Conservation (phyloP, 2,329 filamentous ascomycete genomes). For the Ophiostoma sp. region DNA sequence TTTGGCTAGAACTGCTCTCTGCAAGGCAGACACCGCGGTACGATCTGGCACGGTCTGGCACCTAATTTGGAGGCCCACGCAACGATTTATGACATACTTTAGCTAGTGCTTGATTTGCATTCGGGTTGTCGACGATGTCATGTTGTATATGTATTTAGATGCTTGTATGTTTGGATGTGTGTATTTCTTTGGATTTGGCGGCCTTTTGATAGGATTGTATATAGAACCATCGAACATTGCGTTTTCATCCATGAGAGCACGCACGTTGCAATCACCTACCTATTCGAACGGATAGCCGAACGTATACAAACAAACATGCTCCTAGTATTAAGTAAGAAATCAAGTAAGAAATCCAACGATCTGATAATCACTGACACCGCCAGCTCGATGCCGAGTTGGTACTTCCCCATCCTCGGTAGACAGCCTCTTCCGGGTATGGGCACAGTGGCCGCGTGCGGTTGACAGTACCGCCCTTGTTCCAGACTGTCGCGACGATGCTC, state of each 20-base stretch:
- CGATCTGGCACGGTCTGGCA: no score
- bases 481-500: not conserved
- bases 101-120: not conserved
- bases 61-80: not conserved
- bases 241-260: no score
- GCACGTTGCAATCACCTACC: not conserved
- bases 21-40: constrained; percentile 1
- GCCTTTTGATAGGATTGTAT: constrained; percentile 5
- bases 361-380: not conserved
- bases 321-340: not conserved
- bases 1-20: not conserved
- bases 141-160: not conserved
- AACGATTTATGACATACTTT: constrained; percentile 3
- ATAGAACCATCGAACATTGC: not conserved
- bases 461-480: not conserved
- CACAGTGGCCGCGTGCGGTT: not conserved
- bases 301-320: no score
- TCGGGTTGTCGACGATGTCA: not conserved
- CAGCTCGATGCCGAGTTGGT: not conserved
- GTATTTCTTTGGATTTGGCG: not conserved
- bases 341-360: not conserved
- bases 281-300: not conserved
- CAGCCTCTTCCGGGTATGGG: not conserved
- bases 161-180: not conserved
- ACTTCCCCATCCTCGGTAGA: not conserved